These are phyloP conservation scores for Kwoniella europaea DNA, from an alignment of 768 basidiomycete species.

Conservation along the genomic window DNA sequence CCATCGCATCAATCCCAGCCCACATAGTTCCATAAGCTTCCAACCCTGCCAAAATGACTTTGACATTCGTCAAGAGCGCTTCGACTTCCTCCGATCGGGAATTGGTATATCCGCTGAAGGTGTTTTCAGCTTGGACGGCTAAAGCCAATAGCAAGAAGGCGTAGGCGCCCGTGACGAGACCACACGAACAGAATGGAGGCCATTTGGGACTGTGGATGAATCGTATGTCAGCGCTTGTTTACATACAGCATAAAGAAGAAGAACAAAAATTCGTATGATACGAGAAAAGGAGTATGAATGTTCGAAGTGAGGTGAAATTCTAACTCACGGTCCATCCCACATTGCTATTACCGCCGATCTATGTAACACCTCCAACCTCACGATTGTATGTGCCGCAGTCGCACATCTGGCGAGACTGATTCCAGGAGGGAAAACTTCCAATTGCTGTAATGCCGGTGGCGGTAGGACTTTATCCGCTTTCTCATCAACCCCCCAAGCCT, in stretches of 20 bases:
- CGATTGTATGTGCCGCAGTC: conserved; percentile 55
- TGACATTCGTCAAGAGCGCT: conserved; percentile 56
- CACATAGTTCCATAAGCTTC: conserved; percentile 58
- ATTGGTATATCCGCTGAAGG: conserved; percentile 26
- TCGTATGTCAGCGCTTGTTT: background rate
- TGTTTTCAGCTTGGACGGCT: conserved; percentile 54
- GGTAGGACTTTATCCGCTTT: conserved; percentile 29
- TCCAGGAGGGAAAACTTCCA: conserved; percentile 54
- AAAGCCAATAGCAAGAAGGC: conserved; percentile 55
- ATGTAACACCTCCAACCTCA: conserved; percentile 56
- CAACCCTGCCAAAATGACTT: conserved; percentile 55
- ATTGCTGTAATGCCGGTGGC: conserved; percentile 15
- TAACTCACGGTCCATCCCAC: conserved; percentile 53
- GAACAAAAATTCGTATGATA: too few species aligned
- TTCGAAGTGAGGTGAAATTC: background rate
- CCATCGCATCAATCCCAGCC: conserved; percentile 57
- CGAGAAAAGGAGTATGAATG: too few species aligned
- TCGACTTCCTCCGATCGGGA: conserved; percentile 48
- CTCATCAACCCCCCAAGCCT: conserved; percentile 57
- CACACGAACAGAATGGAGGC: conserved; percentile 57
- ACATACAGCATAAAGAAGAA: too few species aligned
- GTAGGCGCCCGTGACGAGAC: conserved; percentile 55
- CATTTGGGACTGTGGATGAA: conserved; percentile 49
- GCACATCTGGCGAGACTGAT: conserved; percentile 53
- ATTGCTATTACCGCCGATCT: conserved; percentile 54